Base-by-base conservation (phyloP, 1,139 yeast genomes). In the Yamadazyma trypodendri region DNA sequence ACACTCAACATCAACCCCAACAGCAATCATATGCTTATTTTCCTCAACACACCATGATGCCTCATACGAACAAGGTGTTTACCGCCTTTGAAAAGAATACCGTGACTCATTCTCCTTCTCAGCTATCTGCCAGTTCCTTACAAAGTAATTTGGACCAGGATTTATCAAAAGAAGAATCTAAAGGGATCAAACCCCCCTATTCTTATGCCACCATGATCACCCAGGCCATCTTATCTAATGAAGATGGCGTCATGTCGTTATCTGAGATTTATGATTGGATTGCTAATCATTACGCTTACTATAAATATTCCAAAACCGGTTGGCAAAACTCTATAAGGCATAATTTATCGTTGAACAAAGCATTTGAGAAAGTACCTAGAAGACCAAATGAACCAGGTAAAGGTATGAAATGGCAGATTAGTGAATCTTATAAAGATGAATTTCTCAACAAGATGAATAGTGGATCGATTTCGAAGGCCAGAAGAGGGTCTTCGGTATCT, bases 341-440 rank as follows among this genome's bases (percentile, higher is more conserved):
- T 56, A 77, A 77, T 50, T 62, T 77, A 37, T 77, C 82, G 2
- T 58, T 77, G 41, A 77, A 77, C 52, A 77, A 77, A 56, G 82
- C 82, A 6, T 77, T 77, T 55, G 97, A 90, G 56, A 92, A 92
- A 63, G 97, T 90, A 18, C 96, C 98, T 18, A 75, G 98, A 54
- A 79, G 87, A 58, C 92, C 95, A 14, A 85, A 88, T 59, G 97
- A 92, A 62, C 97, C 98, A 0, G 98, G 99, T 22, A 92, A 92
- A 61, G 98, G 98, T 46, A 92, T 92, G 95, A 92, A 92, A 63
- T 92, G 99, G 99, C 95, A 89, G 63, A 90, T 92, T 42, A 81
- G 89, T 48, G 94, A 86, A 31, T 71, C 82, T 34, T 89, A 85
- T 57, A 84, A 85, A 53, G 82, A 81, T 37, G 98, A 94, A 48